Conservation (phyloP, 345 rosid species). For the Arabidopsis arenosa region DNA sequence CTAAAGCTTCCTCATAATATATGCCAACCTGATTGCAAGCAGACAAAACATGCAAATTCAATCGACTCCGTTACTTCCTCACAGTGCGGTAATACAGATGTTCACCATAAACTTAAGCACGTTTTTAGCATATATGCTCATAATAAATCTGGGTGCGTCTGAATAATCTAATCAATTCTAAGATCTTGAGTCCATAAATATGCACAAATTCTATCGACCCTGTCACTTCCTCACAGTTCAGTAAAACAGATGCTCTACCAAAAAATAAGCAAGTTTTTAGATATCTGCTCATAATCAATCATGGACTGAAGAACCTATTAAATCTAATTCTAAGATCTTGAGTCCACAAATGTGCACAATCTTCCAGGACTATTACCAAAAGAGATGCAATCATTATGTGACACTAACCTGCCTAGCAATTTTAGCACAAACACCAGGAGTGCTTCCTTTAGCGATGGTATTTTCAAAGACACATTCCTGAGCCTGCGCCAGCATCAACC, state of each 20-base stretch:
- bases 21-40: conserved; percentile 69
- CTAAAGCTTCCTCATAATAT: conserved; percentile 93
- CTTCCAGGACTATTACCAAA: background rate
- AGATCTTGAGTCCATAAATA: no score
- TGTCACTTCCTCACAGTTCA: no score
- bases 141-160: background rate
- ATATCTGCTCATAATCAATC: conserved; percentile 4
- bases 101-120: conserved; percentile 2
- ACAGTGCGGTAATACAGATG: conserved; percentile 1
- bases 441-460: conserved; percentile 93
- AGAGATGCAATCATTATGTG: background rate
- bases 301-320: background rate
- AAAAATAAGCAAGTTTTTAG: background rate
- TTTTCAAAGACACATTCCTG: conserved; percentile 98
- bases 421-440: conserved; percentile 95
- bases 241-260: background rate
- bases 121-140: background rate
- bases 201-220: no score
- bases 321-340: conserved; percentile 9
- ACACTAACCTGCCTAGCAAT: conserved; percentile 85
- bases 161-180: no score
- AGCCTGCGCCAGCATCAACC: conserved; percentile 95
- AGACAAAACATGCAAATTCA: conserved; percentile 13
- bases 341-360: conserved; percentile 5
- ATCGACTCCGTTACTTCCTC: background rate